These are phyloP conservation scores for Punctularia strigosozonata DNA, from an alignment of 768 basidiomycete genomes.

Conservation along the genomic window DNA sequence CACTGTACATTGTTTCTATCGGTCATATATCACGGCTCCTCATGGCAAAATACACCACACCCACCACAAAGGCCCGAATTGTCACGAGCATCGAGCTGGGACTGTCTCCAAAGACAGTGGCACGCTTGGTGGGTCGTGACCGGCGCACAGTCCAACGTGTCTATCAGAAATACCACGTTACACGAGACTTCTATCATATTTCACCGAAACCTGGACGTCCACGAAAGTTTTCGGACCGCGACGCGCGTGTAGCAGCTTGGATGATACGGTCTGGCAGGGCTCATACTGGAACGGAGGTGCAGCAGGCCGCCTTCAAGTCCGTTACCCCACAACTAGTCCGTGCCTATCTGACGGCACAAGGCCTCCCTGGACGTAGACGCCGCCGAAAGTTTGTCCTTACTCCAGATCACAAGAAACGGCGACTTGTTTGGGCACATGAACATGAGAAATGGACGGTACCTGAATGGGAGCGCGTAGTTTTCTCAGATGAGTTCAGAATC, in stretches of 20 bases:
- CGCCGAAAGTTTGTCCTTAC: not conserved
- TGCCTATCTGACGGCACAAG: not conserved
- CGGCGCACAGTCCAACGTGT: too few relatives aligned
- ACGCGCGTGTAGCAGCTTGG: not conserved
- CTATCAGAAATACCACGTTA: too few relatives aligned
- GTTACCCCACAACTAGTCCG: not conserved
- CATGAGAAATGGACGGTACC: not conserved
- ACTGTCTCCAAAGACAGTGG: too few relatives aligned
- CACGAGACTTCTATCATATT: too few relatives aligned
- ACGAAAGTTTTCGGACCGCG: not conserved
- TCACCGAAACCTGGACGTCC: constrained; percentile 3
- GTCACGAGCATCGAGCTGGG: too few relatives aligned
- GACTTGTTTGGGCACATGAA: not conserved
- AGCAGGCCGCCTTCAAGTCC: not conserved
- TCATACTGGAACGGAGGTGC: not conserved
- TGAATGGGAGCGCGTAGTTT: not conserved
- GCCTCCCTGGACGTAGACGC: not conserved
- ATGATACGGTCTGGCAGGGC: not conserved
- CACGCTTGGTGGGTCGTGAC: too few relatives aligned
- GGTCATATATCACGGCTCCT: too few relatives aligned
- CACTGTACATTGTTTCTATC: too few relatives aligned
- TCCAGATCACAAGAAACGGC: not conserved
- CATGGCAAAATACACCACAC: too few relatives aligned
- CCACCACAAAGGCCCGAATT: too few relatives aligned
- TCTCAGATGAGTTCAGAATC: constrained; percentile 2